Base-by-base conservation (phyloP, 2,329 filamentous ascomycete species). In the Saccharata proteae region DNA sequence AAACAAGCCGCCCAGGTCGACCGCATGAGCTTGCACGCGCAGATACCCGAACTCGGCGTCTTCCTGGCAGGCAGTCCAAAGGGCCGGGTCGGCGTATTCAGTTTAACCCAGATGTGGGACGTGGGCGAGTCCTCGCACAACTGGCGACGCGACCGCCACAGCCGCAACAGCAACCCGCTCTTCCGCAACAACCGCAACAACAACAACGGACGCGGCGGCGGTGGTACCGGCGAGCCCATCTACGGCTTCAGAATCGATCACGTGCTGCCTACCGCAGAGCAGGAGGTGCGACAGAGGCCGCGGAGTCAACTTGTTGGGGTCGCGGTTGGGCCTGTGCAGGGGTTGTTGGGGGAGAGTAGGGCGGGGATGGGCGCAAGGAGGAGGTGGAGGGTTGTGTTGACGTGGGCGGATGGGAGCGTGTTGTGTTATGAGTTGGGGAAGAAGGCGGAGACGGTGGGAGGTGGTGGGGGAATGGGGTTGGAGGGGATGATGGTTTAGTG, bases 21-120 rank as follows among this genome's bases (percentile, higher is more conserved):
- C 40, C 66, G 73, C 6, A 54, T 82, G 14, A 76, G 68, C 53
- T 73, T 80, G 63, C 54, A 73, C 21, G 57, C 67, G 0, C 65
- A 75, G 30, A 71, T 86, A 1, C 77, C 77, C 0, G 74, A 81
- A 42, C 59, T 90, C 1, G 76, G 66, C n/a, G 58, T 85, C 10
- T 67, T 85, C 6, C 60, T 82, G 3, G 58, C 77, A 1, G 81
- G 68, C 1, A 77, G 74, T 8, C 67, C 74, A n/a, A 68, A 67
- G 28, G 81, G 81, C 1, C 65, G 73, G 6, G 78, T 74, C 1
- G 64, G 69, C 1, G 57, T 88, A 3, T 48, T 80, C 32, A 66
- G 65, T 1, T 51, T 83, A 16, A 80, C 77, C 5, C 40, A 40
- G 12, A 36, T 38, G 0, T 25, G 25, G 24, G 38, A 10, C 28